These are phyloP conservation scores for Cercospora sojina DNA, from an alignment of 2,329 filamentous ascomycete genomes.

Conservation along the genomic window DNA sequence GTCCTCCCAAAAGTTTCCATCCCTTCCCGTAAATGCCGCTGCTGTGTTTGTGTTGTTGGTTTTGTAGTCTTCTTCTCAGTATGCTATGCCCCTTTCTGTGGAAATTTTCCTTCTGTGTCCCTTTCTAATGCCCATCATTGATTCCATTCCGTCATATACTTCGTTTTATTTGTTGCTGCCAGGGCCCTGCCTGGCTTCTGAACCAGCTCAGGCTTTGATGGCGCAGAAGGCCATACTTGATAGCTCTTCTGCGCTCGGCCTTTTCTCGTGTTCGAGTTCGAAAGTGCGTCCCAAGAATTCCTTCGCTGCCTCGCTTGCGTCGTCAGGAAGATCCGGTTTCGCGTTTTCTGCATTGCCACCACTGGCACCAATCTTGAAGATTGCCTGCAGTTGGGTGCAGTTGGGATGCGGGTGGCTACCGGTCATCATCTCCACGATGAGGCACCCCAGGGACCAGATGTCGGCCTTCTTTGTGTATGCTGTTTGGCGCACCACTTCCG, in stretches of 20 bases:
- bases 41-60: background rate
- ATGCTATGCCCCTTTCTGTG: background rate
- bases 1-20: background rate
- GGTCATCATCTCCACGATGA: constrained; percentile 99
- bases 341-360: constrained; percentile 57
- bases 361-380: constrained; percentile 91
- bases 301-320: constrained; percentile 79
- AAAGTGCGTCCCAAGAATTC: constrained; percentile 86
- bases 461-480: constrained; percentile 98
- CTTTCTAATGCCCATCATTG: background rate
- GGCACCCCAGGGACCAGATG: constrained; percentile 95
- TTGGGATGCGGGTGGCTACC: constrained; percentile 95
- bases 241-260: constrained; percentile 88
- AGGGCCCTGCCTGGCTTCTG: background rate
- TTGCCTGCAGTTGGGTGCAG: constrained; percentile 94
- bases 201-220: constrained; percentile 25
- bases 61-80: background rate
- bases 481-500: constrained; percentile 96
- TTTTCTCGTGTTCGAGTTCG: constrained; percentile 89
- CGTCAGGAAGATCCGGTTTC: constrained; percentile 82
- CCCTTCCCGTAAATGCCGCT: background rate
- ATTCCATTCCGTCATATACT: background rate
- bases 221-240: constrained; percentile 71
- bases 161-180: background rate
- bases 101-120: background rate